These are phyloP conservation scores for Cystobasidium tubakii DNA, from an alignment of 768 basidiomycete genomes.

Conservation along the genomic window DNA sequence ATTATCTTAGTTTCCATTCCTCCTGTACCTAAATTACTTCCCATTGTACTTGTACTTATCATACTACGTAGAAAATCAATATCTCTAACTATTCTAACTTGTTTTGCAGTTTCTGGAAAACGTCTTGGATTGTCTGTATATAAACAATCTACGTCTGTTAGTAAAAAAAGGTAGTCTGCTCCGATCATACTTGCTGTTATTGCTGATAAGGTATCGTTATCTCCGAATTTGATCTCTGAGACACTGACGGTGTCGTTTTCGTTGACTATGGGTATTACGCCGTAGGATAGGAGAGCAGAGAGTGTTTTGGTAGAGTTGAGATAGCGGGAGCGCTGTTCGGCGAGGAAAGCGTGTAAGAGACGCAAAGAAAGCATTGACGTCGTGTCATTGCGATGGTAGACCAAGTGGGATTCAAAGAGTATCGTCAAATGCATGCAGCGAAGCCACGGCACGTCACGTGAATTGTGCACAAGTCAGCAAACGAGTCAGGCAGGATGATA, in stretches of 20 bases:
- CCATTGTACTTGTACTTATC: constrained; percentile 88
- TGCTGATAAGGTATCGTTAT: constrained; percentile 95
- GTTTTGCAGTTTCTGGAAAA: constrained; percentile 53
- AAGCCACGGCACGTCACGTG: neutral
- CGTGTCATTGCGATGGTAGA: too few relatives aligned
- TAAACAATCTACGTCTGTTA: constrained; percentile 92
- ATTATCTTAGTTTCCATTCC: constrained; percentile 99
- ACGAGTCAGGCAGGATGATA: neutral
- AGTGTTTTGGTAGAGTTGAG: constrained; percentile 94
- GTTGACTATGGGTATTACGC: constrained; percentile 95
- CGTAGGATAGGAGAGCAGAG: constrained; percentile 82
- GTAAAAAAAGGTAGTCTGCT: constrained; percentile 90
- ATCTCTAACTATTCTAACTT: constrained; percentile 75
- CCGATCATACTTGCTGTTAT: constrained; percentile 96
- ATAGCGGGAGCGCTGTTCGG: constrained; percentile 75
- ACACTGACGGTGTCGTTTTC: constrained; percentile 99
- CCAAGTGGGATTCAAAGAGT: too few relatives aligned
- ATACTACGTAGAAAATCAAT: constrained; percentile 70
- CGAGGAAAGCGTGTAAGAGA: neutral
- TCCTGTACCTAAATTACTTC: constrained; percentile 88
- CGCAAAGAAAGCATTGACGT: neutral
- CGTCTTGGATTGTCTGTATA: constrained; percentile 86
- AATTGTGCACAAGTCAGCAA: neutral
- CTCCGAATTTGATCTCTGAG: constrained; percentile 99
- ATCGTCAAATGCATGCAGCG: neutral